A percentile compares a stretch with the other conserved stretches of the same genome.
These are phyloP conservation scores for Alnus rubra DNA, from an alignment of 306 rosid genomes.

Conservation along the genomic window DNA sequence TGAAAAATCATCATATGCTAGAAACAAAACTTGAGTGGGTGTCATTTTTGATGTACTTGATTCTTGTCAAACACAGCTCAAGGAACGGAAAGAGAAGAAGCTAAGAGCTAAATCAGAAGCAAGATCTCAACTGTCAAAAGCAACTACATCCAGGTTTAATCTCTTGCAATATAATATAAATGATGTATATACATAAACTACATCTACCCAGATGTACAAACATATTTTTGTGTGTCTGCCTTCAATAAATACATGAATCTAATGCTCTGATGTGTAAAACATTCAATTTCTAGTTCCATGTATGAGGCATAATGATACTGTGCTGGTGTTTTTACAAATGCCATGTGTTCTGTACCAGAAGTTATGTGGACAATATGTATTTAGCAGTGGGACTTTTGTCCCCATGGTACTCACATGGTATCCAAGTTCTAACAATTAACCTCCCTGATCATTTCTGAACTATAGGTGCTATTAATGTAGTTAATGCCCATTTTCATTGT, in stretches of 20 bases:
- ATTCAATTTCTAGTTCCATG: no score
- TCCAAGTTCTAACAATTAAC: no score
- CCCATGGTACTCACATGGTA: no score
- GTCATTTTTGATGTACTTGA: constrained; percentile 4
- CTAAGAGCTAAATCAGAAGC: constrained; percentile 57
- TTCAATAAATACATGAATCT: not conserved
- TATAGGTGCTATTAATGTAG: no score
- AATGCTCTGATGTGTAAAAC: not conserved
- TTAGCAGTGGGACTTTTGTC: no score
- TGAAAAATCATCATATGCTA: constrained; percentile 8
- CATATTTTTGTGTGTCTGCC: not conserved
- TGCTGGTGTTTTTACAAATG: no score
- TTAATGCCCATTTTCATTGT: no score
- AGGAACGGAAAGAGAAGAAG: constrained; percentile 77
- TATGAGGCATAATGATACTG: no score
- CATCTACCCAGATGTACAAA: no score
- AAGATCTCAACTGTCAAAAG: constrained; percentile 70
- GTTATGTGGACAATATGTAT: no score
- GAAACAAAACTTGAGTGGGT: not conserved
- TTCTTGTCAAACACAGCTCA: constrained; percentile 30
- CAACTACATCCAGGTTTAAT: constrained; percentile 75
- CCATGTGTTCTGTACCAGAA: no score
- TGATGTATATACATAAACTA: constrained; percentile 7
- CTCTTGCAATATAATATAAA: not conserved
- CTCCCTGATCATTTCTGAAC: no score